Conservation (phyloP, 169 alveolate genomes). For the Cryptosporidium ryanae region DNA sequence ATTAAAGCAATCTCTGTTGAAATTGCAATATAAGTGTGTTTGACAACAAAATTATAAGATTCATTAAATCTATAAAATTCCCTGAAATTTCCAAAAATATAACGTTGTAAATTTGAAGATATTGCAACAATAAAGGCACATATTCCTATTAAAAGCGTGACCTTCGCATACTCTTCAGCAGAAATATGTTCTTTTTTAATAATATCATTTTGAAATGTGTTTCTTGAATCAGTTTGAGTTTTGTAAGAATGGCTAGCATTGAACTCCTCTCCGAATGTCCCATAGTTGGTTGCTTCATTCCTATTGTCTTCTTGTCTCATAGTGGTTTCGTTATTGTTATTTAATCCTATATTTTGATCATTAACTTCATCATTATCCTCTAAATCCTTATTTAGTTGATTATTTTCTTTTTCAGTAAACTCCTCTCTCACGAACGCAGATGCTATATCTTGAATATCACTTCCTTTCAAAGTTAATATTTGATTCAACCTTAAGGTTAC, state of each 20-base stretch:
- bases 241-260: conserved; percentile 43
- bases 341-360: conserved; percentile 20
- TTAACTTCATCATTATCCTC: conserved; percentile 58
- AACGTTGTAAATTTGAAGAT: conserved; percentile 52
- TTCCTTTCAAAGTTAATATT: conserved; percentile 38
- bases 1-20: conserved; percentile 45
- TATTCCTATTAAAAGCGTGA: conserved; percentile 58
- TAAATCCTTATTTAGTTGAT: conserved; percentile 31
- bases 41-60: conserved; percentile 29
- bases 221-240: conserved; percentile 40
- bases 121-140: conserved; percentile 50
- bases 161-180: conserved; percentile 50
- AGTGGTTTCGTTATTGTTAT: neutral
- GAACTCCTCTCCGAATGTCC: conserved; percentile 60
- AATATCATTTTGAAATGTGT: conserved; percentile 63
- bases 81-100: conserved; percentile 45
- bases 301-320: conserved; percentile 9
- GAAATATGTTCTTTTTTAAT: conserved; percentile 62
- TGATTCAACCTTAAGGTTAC: conserved; percentile 24
- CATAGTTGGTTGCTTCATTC: conserved; percentile 37
- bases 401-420: conserved; percentile 54
- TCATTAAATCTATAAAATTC: conserved; percentile 68
- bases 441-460: conserved; percentile 54
- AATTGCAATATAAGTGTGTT: conserved; percentile 54
- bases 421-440: conserved; percentile 69